Conservation (phyloP, 1,139 yeast species). For the Taphrina flavorubra region DNA sequence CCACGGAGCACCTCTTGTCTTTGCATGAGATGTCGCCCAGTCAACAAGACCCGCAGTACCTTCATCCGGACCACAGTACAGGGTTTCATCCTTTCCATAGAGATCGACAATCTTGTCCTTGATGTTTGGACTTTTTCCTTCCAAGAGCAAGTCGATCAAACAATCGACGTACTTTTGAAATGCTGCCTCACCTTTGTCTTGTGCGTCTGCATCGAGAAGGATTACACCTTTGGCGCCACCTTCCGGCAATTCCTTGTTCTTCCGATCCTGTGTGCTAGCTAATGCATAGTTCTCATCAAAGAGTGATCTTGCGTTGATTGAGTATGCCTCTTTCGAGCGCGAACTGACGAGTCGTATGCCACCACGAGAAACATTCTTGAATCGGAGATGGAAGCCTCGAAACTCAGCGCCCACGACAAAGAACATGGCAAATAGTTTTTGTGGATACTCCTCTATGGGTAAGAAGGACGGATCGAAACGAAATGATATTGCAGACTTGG, state of each 20-base stretch:
- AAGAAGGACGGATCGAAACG: constrained; percentile 85
- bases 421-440: constrained; percentile 92
- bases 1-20: constrained; percentile 93
- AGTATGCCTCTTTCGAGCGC: constrained; percentile 82
- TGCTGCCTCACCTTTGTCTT: constrained; percentile 80
- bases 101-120: constrained; percentile 87
- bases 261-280: constrained; percentile 95
- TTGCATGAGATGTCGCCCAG: constrained; percentile 98
- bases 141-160: constrained; percentile 81
- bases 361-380: constrained; percentile 97
- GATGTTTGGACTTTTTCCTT: constrained; percentile 71
- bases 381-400: constrained; percentile 96
- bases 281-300: constrained; percentile 96
- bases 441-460: constrained; percentile 86
- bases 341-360: constrained; percentile 96
- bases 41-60: constrained; percentile 94
- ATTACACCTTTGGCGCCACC: constrained; percentile 99
- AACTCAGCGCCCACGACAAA: constrained; percentile 95
- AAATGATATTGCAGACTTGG: constrained; percentile 94
- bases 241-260: constrained; percentile 97
- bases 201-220: constrained; percentile 75
- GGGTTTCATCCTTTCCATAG: constrained; percentile 81
- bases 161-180: constrained; percentile 94
- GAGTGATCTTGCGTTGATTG: constrained; percentile 81
- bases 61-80: constrained; percentile 98